Evolutionary conservation across 495 filamentous ascomycete genomes (phyloP), one percentile per base, ranked within the genome.

Genomic region (Evansstolkia leycettana): DNA sequence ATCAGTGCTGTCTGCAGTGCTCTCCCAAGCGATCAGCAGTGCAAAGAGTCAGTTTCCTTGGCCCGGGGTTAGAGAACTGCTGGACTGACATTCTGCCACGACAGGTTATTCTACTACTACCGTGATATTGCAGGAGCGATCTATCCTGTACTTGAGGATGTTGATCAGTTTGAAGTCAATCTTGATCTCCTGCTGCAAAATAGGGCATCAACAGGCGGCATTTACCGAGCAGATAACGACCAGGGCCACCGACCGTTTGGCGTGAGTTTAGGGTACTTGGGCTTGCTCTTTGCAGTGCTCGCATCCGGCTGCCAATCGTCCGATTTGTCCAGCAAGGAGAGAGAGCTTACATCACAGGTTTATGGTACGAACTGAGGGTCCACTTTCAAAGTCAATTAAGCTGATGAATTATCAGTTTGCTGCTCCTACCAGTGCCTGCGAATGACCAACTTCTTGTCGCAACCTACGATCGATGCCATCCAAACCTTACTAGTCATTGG

Each of bases 271-370:
- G 76, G 67, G 1, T 76, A 65, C 49, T 47, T 88, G 7, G 80
- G 80, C 7, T 66, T 87, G 16, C 59, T 89, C 5, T 89, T 89
- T 53, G 81, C 81, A 3, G 76, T 84, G 0, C 64, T 90, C 17
- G 84, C 82, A 0, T 83, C 82, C 19, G 82, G 82, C 11, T 82
- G 78, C n/a, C 84, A 90, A 51, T 86, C 79, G 34, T 81, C 82
- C 2, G 74, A 78, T 44, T 65, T 80, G 5, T 73, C 79, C 9
- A 59, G 65, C 24, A 72, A 69, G 46, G 70, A 78, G 36, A 38
- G 69, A 35, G 70, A 75, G 39, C 48, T 73, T 40, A 73, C 67
- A 5, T 76, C 71, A 0, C 72, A 75, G 39, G 70, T 75, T 26
- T 76, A 74, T 45, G 57, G 69, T 72, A 55, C 34, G 54, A 16